These are phyloP conservation scores for Mycena albidolilacea DNA, from an alignment of 768 basidiomycete species.

Conservation along the genomic window DNA sequence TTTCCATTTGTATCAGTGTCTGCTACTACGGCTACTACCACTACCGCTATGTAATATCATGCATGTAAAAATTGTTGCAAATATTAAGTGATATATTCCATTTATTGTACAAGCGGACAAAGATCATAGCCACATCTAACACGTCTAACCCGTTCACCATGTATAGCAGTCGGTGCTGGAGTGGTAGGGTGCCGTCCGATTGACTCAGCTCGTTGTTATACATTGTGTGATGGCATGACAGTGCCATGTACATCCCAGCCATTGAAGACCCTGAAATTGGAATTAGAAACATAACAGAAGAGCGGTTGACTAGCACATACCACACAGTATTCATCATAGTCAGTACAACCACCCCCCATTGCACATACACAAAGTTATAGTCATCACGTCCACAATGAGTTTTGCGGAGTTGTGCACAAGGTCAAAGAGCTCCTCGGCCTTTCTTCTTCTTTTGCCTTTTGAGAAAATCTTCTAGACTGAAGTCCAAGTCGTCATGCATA, in stretches of 20 bases:
- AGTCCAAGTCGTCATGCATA: neutral
- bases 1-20: too few relatives aligned
- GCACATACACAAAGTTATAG: slow-evolving; percentile 7
- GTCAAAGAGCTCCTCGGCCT: neutral
- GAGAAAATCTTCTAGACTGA: neutral
- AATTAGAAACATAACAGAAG: neutral
- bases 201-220: too few relatives aligned
- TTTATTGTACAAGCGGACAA: too few relatives aligned
- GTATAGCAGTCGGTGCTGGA: too few relatives aligned
- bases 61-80: too few relatives aligned
- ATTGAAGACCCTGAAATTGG: neutral
- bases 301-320: neutral
- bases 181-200: too few relatives aligned
- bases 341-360: neutral
- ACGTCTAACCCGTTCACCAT: too few relatives aligned
- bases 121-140: too few relatives aligned
- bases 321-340: slow-evolving; percentile 9
- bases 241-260: slow-evolving; percentile 13
- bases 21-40: too few relatives aligned
- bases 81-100: too few relatives aligned
- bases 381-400: neutral
- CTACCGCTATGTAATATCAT: too few relatives aligned
- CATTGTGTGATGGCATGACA: neutral
- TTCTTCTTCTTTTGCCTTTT: neutral
- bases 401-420: neutral